Base-by-base conservation (phyloP, 2,329 filamentous ascomycete species). In the Cladosporium sp. region DNA sequence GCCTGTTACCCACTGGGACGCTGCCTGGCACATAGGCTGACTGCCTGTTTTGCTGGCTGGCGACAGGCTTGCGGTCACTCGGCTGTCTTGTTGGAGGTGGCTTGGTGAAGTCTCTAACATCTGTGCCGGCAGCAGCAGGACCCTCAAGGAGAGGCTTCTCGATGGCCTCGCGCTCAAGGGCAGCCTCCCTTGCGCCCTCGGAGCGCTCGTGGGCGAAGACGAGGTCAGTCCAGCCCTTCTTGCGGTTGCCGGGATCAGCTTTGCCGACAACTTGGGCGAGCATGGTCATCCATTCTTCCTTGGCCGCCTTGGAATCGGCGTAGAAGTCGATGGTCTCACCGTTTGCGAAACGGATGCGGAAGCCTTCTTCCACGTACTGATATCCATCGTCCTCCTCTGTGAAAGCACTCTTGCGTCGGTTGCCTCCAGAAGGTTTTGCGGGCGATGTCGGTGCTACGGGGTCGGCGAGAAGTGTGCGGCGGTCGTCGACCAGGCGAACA, bases 301-400 rank as follows among this genome's bases (percentile, higher is more conserved):
- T 99, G 75, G 95, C 90, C 46, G 87, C 87, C 1, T 89, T 86
- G 35, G 88, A 93, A 78, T 98, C 94, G 74, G 94, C 95, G 76
- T 99, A 98, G 78, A 98, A 98, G 82, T 98, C 94, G 76, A 99
- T 99, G 69, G 97, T 89, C 80, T 99, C 95, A 68, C 95, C 95
- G 74, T 99, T 99, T 77, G 92, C 96, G 80, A 99, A 99, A 66
- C 94, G 92, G 77, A 99, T 96, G 49, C 95, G 92, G 89, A 99
- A 99, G 2, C 95, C 95, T 77, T 99, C 95, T 78, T 99, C 95
- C 62, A 99, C 94, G 77, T 99, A 99, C 91, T 97, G 97, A 83
- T 99, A 99, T 50, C 95, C 95, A 77, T 99, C 95, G 80, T 99
- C 95, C 70, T 99, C 95, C 78, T 98, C 95, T 1, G 94, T 93